Evolutionary conservation across 2,329 filamentous ascomycete species (phyloP).

Genomic region (Paramyrothecium roridum): DNA sequence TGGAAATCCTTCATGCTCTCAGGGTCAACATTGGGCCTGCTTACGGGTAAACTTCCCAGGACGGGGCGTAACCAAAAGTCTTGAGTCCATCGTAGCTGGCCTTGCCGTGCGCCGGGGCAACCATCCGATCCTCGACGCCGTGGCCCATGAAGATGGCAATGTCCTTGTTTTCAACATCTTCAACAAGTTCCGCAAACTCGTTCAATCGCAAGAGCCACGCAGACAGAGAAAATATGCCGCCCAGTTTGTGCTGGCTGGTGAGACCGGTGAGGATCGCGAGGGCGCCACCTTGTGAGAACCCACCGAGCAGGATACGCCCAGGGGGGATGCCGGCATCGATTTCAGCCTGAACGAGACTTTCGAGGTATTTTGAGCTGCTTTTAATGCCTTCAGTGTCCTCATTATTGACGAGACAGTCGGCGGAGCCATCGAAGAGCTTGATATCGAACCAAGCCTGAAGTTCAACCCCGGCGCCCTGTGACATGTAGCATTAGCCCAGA

Average conservation of each 20-base stretch:
- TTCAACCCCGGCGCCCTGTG: constrained; percentile 67
- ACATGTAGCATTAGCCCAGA: not conserved
- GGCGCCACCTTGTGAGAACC: constrained; percentile 84
- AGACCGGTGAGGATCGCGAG: constrained; percentile 80
- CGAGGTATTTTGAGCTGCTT: constrained; percentile 70
- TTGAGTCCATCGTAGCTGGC: constrained; percentile 65
- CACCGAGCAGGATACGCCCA: constrained; percentile 80
- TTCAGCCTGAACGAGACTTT: constrained; percentile 75
- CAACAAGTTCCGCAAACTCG: constrained; percentile 39
- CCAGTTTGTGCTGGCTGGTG: constrained; percentile 70
- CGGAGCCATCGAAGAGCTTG: constrained; percentile 17
- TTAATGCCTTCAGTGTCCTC: constrained; percentile 75
- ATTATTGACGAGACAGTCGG: constrained; percentile 23
- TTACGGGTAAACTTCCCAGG: constrained; percentile 73
- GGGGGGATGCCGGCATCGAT: constrained; percentile 77
- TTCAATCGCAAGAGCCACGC: constrained; percentile 70
- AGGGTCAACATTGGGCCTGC: constrained; percentile 20
- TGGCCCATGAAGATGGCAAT: constrained; percentile 90
- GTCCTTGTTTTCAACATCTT: constrained; percentile 50
- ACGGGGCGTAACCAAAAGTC: constrained; percentile 67
- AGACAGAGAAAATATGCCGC: constrained; percentile 83
- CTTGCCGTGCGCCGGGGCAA: constrained; percentile 66
- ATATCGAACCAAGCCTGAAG: constrained; percentile 93
- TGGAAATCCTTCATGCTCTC: not conserved
- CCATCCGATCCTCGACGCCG: constrained; percentile 73